Conservation (phyloP, 176 grass and related monocot species). For the Musa schizocarpa region DNA sequence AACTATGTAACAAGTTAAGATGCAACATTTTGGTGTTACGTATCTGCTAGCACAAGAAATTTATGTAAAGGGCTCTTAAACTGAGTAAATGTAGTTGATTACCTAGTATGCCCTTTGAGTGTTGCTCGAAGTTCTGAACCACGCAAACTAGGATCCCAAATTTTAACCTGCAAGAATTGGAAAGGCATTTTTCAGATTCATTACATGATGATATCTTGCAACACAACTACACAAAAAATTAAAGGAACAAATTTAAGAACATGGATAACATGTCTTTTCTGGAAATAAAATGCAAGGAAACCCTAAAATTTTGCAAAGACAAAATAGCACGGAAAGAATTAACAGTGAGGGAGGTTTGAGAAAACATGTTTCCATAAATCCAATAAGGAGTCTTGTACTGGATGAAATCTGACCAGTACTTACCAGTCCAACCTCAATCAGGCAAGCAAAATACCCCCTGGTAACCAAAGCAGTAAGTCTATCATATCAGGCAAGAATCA, state of each 20-base stretch:
- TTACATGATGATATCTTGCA: background rate
- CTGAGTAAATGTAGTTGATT: conserved; percentile 1
- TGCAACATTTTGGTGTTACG: too few species aligned
- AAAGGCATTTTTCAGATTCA: background rate
- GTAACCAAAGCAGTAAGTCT: too few species aligned
- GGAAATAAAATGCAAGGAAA: background rate
- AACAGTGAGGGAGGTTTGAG: background rate
- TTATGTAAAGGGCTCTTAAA: background rate
- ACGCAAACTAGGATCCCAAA: conserved; percentile 99
- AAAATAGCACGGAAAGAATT: background rate
- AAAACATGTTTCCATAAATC: background rate
- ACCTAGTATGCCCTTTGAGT: conserved; percentile 97
- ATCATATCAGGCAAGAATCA: too few species aligned
- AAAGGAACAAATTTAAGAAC: background rate
- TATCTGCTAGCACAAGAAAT: background rate
- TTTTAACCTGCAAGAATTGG: conserved; percentile 57
- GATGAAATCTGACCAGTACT: too few species aligned
- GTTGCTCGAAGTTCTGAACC: conserved; percentile 93
- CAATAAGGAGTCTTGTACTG: too few species aligned
- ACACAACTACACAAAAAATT: background rate
- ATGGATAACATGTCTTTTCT: background rate
- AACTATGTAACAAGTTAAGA: too few species aligned
- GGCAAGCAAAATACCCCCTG: too few species aligned
- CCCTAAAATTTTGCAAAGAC: background rate
- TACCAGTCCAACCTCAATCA: too few species aligned